These are phyloP conservation scores for Litsea cubeba DNA, from an alignment of 164 flowering plant genomes.

Conservation along the genomic window DNA sequence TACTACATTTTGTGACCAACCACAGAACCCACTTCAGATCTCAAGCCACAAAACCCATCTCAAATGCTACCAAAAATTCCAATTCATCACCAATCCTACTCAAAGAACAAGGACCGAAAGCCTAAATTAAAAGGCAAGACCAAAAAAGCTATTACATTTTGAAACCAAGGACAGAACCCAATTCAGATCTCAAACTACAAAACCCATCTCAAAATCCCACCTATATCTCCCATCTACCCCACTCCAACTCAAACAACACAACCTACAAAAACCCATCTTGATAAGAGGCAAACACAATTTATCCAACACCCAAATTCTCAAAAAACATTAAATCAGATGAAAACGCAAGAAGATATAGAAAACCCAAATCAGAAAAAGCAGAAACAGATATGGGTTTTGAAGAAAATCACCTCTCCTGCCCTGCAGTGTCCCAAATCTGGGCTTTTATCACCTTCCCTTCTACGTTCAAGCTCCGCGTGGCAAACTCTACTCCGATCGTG, in stretches of 20 bases:
- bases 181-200: conserved; percentile 9
- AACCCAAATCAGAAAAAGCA: conserved; percentile 14
- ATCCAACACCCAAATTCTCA: too few species aligned
- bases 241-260: neutral
- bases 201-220: conserved; percentile 7
- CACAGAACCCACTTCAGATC: too few species aligned
- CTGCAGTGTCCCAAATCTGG: conserved; percentile 57
- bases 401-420: conserved; percentile 36
- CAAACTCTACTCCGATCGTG: conserved; percentile 69
- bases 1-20: too few species aligned
- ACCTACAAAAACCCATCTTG: too few species aligned
- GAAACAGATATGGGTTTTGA: neutral
- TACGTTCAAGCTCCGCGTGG: conserved; percentile 53
- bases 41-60: too few species aligned
- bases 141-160: too few species aligned
- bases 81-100: too few species aligned
- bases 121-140: too few species aligned
- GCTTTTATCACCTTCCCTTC: conserved; percentile 52
- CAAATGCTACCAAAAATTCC: too few species aligned
- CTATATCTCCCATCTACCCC: neutral
- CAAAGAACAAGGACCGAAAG: too few species aligned
- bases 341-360: neutral
- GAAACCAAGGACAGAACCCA: neutral
- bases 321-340: neutral
- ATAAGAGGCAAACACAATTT: too few species aligned